phyloP scores from a whole-genome alignment of 1,139 yeast species.

The Protomyces macrosporus region DNA sequence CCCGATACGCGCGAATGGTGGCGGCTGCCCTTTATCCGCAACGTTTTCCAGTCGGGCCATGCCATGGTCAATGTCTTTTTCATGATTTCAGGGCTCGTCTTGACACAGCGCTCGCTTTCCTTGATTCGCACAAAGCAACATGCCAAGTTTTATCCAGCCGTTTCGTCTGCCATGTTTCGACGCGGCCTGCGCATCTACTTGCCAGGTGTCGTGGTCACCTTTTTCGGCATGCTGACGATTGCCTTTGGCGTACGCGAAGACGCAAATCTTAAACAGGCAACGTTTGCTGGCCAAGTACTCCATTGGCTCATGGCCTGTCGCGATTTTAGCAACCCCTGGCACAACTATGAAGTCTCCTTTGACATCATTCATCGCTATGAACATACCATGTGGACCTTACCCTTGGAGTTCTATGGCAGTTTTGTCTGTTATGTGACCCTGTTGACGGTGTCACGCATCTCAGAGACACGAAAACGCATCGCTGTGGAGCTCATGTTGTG shows the following conservation, averaged over 20 bases:
- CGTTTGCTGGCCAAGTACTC: neutral
- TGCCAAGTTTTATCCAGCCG: conserved; percentile 3
- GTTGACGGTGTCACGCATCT: conserved; percentile 2
- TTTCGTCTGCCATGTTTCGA: conserved; percentile 17
- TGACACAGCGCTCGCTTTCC: conserved; percentile 11
- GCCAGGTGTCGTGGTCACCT: conserved; percentile 1
- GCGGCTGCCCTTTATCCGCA: conserved; percentile 15
- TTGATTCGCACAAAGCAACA: conserved; percentile 4
- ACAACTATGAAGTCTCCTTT: neutral
- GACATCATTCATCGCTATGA: conserved; percentile 15
- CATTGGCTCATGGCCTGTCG: conserved; percentile 7
- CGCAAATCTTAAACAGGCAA: neutral
- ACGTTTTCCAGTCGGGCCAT: conserved; percentile 17
- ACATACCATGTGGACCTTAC: conserved; percentile 22
- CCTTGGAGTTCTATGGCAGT: conserved; percentile 14
- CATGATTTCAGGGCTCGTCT: conserved; percentile 18
- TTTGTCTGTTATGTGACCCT: conserved; percentile 6
- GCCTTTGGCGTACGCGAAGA: neutral
- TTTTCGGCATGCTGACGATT: conserved; percentile 11
- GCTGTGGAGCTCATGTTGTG: neutral
- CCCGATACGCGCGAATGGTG: conserved; percentile 11
- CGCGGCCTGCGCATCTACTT: conserved; percentile 2
- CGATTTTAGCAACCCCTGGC: conserved; percentile 9
- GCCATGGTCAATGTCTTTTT: conserved; percentile 24
- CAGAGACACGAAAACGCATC: neutral